phyloP scores from a whole-genome alignment of 441 rosid genomes.

The Aleurites moluccanus region DNA sequence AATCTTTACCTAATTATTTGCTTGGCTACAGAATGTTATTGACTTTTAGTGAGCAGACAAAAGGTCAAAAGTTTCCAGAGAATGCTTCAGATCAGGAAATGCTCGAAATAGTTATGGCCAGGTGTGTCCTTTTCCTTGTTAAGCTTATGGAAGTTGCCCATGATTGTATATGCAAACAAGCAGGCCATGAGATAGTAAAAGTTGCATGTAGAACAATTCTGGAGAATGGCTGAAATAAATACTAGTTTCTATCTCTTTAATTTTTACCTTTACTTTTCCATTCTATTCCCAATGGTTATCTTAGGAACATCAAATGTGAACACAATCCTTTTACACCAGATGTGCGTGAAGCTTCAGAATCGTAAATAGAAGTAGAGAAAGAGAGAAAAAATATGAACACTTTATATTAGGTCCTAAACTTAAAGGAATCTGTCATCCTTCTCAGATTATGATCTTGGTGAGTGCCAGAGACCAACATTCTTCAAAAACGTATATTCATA shows the following conservation, averaged over 20 bases:
- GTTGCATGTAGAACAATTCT: neutral
- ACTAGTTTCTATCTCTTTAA: constrained; percentile 1
- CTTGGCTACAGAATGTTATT: constrained; percentile 74
- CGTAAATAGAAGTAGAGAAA: no score
- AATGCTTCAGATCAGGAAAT: constrained; percentile 85
- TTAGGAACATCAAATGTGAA: neutral
- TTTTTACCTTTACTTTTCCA: neutral
- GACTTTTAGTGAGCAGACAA: constrained; percentile 81
- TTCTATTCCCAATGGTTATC: neutral
- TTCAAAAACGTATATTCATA: neutral
- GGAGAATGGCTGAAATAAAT: constrained; percentile 3
- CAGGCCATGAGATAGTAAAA: constrained; percentile 11
- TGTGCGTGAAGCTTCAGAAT: neutral
- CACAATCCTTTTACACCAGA: neutral
- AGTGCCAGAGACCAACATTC: neutral
- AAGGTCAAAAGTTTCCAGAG: constrained; percentile 64
- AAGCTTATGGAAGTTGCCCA: neutral
- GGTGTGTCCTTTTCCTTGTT: constrained; percentile 39
- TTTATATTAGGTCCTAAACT: neutral
- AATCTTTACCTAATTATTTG: constrained; percentile 22
- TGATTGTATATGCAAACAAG: neutral
- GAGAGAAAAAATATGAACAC: neutral
- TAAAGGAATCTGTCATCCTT: neutral
- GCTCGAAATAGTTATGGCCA: constrained; percentile 91
- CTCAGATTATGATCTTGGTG: neutral